Base-by-base conservation (phyloP, 2,329 filamentous ascomycete genomes). In the Cercospora brassicicola region DNA sequence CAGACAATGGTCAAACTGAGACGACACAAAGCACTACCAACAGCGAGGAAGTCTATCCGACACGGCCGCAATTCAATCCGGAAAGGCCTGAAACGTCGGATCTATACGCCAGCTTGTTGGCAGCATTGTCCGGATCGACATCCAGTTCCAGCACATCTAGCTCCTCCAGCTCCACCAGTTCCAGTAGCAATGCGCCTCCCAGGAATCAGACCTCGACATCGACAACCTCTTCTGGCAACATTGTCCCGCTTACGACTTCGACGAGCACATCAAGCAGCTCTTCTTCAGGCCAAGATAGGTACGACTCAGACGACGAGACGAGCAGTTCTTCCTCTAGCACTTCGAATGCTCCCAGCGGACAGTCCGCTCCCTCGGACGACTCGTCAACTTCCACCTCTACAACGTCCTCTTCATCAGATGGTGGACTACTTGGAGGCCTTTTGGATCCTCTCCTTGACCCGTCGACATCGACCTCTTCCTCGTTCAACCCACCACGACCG, bases 161-260 rank as follows among this genome's bases (percentile, higher is more conserved):
- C 60, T 62, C 60, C 23, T 53, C 48, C 48, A 26, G 23, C 48
- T 20, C 48, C 6, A 53, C 48, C 48, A 53, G 48, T 26, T 56
- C 53, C 13, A 56, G 26, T 31, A 56, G 26, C 53, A 28, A 15
- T n/a, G 23, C 53, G 23, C 23, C 23, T 10, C 18, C 45, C 18
- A 11, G n/a, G 45, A 10, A 20, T 20, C 45, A 20, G 45, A 65
- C 53, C 55, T 59, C 62, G 53, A 59, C 26, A 28, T 30, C 63
- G 15, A 48, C 63, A 28, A 33, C 28, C 31, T 45, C 31, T 23
- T 39, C 59, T 18, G 55, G 30, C 61, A 64, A 48, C 18, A n/a
- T 18, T 10, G 20, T 36, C 15, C 62, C 62, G 18, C 28, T 65
- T 10, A 67, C 66, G 45, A 67, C 66, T 30, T 67, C 66, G 9